Evolutionary conservation across 805 yeast genomes (phyloP).

Genomic region (Metschnikowia proteae): DNA sequence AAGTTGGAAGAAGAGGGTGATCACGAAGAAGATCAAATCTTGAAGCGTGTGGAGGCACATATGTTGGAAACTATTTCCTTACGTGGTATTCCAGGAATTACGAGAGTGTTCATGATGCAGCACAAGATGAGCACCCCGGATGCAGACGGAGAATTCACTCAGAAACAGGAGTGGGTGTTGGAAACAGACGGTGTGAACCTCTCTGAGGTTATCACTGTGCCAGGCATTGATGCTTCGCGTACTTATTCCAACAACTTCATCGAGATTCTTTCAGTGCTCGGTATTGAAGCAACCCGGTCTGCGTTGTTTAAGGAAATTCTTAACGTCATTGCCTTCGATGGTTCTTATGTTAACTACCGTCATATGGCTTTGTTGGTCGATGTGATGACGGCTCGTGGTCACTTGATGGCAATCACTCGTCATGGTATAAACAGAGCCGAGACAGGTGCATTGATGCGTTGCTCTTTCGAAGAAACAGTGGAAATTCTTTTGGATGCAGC

Average conservation of each 20-base stretch:
- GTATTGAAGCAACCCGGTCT: constrained; percentile 97
- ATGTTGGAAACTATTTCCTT: constrained; percentile 93
- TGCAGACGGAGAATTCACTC: constrained; percentile 79
- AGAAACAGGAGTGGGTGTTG: constrained; percentile 94
- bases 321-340: constrained; percentile 98
- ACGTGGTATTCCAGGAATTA: constrained; percentile 93
- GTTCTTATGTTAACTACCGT: constrained; percentile 98
- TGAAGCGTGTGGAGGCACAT: constrained; percentile 90
- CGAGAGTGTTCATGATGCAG: constrained; percentile 87
- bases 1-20: constrained; percentile 92
- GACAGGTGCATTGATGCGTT: constrained; percentile 98
- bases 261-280: constrained; percentile 89
- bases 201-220: constrained; percentile 90
- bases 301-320: constrained; percentile 91
- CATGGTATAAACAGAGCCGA: constrained; percentile 99
- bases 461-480: constrained; percentile 98
- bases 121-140: constrained; percentile 71
- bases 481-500: constrained; percentile 97
- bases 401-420: constrained; percentile 97
- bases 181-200: constrained; percentile 98
- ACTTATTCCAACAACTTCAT: constrained; percentile 96
- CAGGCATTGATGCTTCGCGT: constrained; percentile 88
- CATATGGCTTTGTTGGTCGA: constrained; percentile 97
- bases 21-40: constrained; percentile 94
- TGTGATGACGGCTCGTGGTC: constrained; percentile 98